These are phyloP conservation scores for Plasmopara muralis DNA, from an alignment of 352 stramenopile species.

Conservation along the genomic window DNA sequence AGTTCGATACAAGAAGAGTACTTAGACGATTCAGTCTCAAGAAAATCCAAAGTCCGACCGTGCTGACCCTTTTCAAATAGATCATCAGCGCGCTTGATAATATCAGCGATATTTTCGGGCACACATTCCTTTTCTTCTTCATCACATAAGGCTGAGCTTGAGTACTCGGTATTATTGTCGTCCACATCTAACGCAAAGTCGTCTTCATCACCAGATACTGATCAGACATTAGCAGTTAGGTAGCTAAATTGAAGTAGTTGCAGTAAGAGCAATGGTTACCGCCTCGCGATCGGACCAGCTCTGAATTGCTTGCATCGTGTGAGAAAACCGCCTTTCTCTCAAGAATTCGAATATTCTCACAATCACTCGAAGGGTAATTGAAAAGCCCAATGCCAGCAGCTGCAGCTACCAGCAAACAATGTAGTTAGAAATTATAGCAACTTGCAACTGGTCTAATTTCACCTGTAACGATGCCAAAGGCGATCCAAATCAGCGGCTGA, in stretches of 20 bases:
- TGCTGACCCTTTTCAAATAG: conserved; percentile 46
- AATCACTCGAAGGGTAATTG: conserved; percentile 15
- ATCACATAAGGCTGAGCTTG: conserved; percentile 4
- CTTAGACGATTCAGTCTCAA: conserved; percentile 26
- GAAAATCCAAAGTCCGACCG: conserved; percentile 33
- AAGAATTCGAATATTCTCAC: conserved; percentile 33
- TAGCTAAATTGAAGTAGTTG: not conserved
- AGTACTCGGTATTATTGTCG: conserved; percentile 1
- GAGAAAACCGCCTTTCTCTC: conserved; percentile 53
- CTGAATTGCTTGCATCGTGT: conserved; percentile 47
- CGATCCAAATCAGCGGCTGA: conserved; percentile 72
- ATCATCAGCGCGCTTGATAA: conserved; percentile 40
- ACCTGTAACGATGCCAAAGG: conserved; percentile 73
- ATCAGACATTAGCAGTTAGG: not conserved
- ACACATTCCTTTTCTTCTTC: conserved; percentile 32
- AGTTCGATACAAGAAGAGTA: conserved; percentile 40
- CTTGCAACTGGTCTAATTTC: not conserved
- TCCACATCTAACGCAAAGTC: no score
- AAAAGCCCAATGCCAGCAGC: conserved; percentile 49
- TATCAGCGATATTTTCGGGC: conserved; percentile 20
- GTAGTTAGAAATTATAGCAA: conserved; percentile 4
- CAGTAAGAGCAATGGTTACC: conserved; percentile 12
- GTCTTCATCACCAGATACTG: not conserved
- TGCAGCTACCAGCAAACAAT: conserved; percentile 13
- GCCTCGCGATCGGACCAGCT: conserved; percentile 44